Base-by-base conservation (phyloP, 2,329 filamentous ascomycete genomes). In the Coniochaeta ligniaria region DNA sequence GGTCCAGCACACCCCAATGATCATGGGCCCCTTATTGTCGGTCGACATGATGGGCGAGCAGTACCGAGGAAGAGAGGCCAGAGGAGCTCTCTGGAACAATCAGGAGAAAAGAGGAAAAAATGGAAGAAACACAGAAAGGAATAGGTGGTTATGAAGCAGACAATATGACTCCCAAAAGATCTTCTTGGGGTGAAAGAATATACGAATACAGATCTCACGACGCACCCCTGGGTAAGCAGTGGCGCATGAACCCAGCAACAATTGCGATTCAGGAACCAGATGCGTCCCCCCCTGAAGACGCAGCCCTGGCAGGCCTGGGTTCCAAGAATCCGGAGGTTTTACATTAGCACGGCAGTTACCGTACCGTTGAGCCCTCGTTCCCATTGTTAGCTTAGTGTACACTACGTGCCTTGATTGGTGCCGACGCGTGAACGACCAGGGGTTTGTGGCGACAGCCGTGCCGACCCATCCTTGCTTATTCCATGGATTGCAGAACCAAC, bases 21-120 rank as follows among this genome's bases (percentile, higher is more conserved):
- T 36, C 26, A 55, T 55, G 26, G 52, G 52, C 52, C 52, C 52
- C 31, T 55, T 55, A 36, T 55, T 20, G 52, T 55, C 52, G 52
- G 52, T 36, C 52, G 35, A 35, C 16, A n/a, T 36, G 26, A 22
- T 26, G 52, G 50, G 6, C 20, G 17, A n/a, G 26, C 24, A n/a
- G 4, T 11, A 3, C 38, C 3, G 28, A 28, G 26, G 26, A 11
- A 16, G 26, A 55, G 52, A 55, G 52, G n/a, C 26, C 17, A 55
- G 35, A 35, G 26, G 14, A 55, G 16, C 41, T 22, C 4, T 12
- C 5, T 47, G 22, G 22, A 16, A 26, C 2, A 24, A 7, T n/a
- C n/a, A n/a, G 24, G 2, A 8, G 43, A 47, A 4, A 22, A 45
- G 8, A 5, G 20, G 20, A 2, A 26, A 26, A 22, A 11, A 3